phyloP scores from a whole-genome alignment of 768 basidiomycete genomes.

The Lactarius sanguifluus region DNA sequence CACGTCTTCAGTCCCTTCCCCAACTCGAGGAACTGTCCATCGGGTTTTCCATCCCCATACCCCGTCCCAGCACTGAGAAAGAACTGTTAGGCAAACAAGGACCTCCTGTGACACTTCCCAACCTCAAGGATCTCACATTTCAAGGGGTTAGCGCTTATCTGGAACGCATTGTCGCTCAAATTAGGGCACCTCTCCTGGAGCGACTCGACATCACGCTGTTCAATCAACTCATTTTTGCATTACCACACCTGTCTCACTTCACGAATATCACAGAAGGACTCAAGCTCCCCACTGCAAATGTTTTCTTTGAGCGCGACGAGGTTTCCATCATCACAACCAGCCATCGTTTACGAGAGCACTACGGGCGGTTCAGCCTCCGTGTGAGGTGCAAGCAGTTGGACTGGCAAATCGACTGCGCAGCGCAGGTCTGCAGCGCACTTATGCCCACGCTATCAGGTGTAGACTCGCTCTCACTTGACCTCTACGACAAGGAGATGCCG shows the following conservation, averaged over 20 bases:
- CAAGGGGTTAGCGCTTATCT: neutral
- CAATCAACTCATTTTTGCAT: neutral
- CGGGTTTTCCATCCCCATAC: neutral
- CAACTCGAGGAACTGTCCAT: neutral
- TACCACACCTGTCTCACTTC: neutral
- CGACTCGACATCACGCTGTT: neutral
- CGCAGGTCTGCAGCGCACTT: neutral
- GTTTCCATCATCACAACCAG: neutral
- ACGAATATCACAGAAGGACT: neutral
- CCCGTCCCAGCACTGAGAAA: neutral
- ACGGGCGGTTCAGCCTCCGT: neutral
- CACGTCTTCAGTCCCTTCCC: neutral
- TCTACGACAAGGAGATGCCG: neutral
- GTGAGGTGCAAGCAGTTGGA: neutral
- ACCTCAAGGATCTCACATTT: neutral
- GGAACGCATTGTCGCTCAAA: neutral
- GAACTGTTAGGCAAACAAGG: neutral
- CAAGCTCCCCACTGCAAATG: neutral
- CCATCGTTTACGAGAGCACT: fast-evolving
- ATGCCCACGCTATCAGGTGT: neutral
- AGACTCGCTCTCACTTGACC: neutral
- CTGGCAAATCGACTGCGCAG: slow-evolving; percentile 1
- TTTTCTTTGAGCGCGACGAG: neutral
- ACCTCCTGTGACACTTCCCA: neutral
- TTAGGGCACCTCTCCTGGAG: neutral